Evolutionary conservation across 306 rosid species (phyloP), one percentile per base, ranked within the genome.

Genomic region (Gastrolobium bilobum): DNA sequence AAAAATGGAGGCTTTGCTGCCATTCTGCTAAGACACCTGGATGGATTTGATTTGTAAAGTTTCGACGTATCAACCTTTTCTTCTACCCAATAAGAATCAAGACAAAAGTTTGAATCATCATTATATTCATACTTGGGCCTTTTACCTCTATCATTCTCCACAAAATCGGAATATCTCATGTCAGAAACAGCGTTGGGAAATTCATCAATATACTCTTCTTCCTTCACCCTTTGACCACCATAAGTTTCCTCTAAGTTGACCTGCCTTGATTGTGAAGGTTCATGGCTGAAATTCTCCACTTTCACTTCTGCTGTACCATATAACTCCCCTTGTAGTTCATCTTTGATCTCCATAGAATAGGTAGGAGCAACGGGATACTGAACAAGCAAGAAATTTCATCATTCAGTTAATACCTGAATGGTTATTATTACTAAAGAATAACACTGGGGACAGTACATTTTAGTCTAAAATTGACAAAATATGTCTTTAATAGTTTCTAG

Each of bases 1-100:
- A 95, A 95, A 85, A 84, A 95, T 40, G 99, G 99, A 63, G 88
- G 87, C 62, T 86, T 89, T 20, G 86, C 85, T 8, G 80, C 87
- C 83, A 84, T 65, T 50, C 26, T 75, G n/a, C 66, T 84, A 38
- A 87, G 84, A 71, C 69, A 53, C 79, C 87, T 86, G 6, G 81
- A 58, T 7, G 86, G 90, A 71, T 78, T 91, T 67, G 73, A 76
- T 52, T 44, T 83, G 82, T 82, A 20, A 51, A 70, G 83, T 53
- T 61, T 76, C 2, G 88, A 78, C 81, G 82, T 15, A 81, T 88
- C 87, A 7, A 88, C 80, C 74, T 78, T 87, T 68, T 90, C 93
- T 81, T 89, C 97, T 66, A 81, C 52, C 91, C 92, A 88, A 31
- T 42, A 13, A 11, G 83, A 76, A 79, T 78, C 91, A 63, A 80